Evolutionary conservation across 768 basidiomycete genomes (phyloP), one percentile per base, ranked within the genome.

Genomic region (Kwoniella heveanensis): DNA sequence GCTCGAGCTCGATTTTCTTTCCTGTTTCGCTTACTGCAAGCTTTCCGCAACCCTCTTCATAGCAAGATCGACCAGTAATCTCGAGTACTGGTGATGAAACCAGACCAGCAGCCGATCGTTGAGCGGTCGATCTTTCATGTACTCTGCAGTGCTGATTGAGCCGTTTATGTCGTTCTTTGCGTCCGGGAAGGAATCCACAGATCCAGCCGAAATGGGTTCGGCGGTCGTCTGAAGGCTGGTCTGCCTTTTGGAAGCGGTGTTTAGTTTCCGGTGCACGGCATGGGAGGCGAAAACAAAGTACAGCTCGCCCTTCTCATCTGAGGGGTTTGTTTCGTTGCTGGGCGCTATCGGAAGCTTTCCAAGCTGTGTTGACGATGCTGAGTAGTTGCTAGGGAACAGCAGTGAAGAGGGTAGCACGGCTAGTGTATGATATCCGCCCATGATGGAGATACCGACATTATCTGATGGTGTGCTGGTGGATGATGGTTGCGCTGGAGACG

Each of bases 281-380:
- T 60, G 46, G n/a, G 58, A 49, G 2, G 50, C 37, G 21, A 60
- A 60, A 6, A 60, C 29, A 17, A 60, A 36, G 37, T 60, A 60
- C 2, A 60, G n/a, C 7, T 46, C 22, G 3, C 48, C 39, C 10
- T 44, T 17, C 39, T n/a, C n/a, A n/a, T n/a, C n/a, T n/a, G n/a
- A n/a, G n/a, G n/a, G n/a, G 39, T 9, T 32, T 32, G 32, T 6
- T 32, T 32, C 32, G 32, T 5, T 32, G 32, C n/a, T n/a, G n/a
- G n/a, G n/a, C n/a, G n/a, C n/a, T n/a, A n/a, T n/a, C n/a, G n/a
- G n/a, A n/a, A n/a, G n/a, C n/a, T n/a, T n/a, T n/a, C n/a, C n/a
- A n/a, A n/a, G n/a, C n/a, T n/a, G n/a, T n/a, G n/a, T n/a, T n/a
- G n/a, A n/a, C n/a, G n/a, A n/a, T n/a, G n/a, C 47, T 22, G 5